Percentiles rank a stretch among this genome's conserved stretches.
phyloP scores from a whole-genome alignment of 345 rosid genomes.

The Citrus maxima region DNA sequence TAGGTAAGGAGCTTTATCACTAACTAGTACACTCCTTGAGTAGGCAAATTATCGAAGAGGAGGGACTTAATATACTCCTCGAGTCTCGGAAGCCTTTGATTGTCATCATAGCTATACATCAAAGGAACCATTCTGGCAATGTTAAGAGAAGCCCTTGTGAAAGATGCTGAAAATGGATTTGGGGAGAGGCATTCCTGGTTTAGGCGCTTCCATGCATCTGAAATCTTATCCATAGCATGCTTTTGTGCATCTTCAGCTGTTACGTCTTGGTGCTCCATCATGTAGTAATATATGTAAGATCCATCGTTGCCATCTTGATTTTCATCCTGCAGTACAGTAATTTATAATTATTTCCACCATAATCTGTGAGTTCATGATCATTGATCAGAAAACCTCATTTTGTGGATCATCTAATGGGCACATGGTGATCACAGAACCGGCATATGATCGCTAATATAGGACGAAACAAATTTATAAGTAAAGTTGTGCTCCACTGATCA shows the following conservation, averaged over 20 bases:
- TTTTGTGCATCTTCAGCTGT: conserved; percentile 30
- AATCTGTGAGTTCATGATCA: no score
- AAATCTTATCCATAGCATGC: conserved; percentile 33
- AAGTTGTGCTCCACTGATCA: no score
- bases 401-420: neutral
- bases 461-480: no score
- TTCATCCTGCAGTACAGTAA: conserved; percentile 35
- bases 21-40: conserved; percentile 15
- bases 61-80: conserved; percentile 31
- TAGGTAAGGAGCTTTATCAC: no score
- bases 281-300: conserved; percentile 53
- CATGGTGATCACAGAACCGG: no score
- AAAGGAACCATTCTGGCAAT: conserved; percentile 53
- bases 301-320: conserved; percentile 55
- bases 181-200: conserved; percentile 41
- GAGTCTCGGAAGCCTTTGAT: conserved; percentile 41
- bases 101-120: conserved; percentile 50
- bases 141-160: conserved; percentile 35
- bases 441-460: no score
- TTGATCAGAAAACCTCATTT: no score
- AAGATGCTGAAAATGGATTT: conserved; percentile 33
- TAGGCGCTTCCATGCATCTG: conserved; percentile 53
- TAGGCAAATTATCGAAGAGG: neutral
- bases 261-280: conserved; percentile 33
- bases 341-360: no score